Conservation (phyloP, 306 rosid genomes). For the Prunus dulcis region DNA sequence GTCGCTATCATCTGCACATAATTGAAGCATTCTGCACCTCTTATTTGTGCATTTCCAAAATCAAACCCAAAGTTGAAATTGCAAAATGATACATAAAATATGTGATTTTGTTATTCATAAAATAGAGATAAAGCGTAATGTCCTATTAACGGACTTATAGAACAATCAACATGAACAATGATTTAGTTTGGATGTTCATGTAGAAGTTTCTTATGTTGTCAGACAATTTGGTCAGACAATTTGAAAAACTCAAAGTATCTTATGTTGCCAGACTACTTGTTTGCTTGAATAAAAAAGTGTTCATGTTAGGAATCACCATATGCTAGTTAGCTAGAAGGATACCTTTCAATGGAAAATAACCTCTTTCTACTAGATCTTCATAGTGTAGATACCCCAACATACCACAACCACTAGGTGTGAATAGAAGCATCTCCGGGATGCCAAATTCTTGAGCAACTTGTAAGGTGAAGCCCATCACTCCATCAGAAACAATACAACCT, state of each 20-base stretch:
- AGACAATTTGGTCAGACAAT: background rate
- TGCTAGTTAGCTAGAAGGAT: too few relatives aligned
- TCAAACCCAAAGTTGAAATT: background rate
- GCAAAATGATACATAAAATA: too few relatives aligned
- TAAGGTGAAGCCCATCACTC: slow-evolving; percentile 34
- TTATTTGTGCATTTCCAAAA: background rate
- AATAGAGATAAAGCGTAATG: too few relatives aligned
- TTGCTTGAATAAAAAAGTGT: too few relatives aligned
- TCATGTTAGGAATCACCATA: too few relatives aligned
- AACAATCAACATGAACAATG: too few relatives aligned
- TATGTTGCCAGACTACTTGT: too few relatives aligned
- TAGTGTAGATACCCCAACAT: background rate
- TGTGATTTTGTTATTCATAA: background rate
- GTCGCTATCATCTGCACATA: slow-evolving; percentile 13
- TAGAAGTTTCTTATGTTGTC: too few relatives aligned
- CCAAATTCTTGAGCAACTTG: slow-evolving; percentile 21
- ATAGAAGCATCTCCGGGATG: background rate
- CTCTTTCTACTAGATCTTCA: background rate
- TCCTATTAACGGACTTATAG: too few relatives aligned
- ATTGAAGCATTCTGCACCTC: background rate
- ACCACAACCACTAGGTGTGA: background rate
- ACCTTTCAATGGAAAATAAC: background rate
- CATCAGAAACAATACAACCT: slow-evolving; percentile 39
- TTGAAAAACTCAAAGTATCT: too few relatives aligned
- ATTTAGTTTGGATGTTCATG: too few relatives aligned